Evolutionary conservation across 2,329 filamentous ascomycete genomes (phyloP).

Genomic region (Curvularia eragrostidis): DNA sequence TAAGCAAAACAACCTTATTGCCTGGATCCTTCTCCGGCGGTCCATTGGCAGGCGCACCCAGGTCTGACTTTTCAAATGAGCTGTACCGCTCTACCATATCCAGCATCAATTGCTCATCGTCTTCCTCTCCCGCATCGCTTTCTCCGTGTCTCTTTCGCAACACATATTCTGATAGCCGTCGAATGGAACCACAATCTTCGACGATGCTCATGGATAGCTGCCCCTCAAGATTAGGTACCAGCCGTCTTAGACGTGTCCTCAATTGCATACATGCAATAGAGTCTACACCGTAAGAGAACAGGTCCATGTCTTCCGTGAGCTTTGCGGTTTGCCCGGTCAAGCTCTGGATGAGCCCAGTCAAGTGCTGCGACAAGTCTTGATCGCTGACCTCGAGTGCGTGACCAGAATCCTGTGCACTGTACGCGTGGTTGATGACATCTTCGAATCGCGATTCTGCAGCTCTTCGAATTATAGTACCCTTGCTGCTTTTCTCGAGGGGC

Average conservation of each 20-base stretch:
- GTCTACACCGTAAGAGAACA: slow-evolving; percentile 66
- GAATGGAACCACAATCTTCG: slow-evolving; percentile 65
- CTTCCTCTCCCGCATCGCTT: slow-evolving; percentile 36
- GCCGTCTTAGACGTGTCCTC: slow-evolving; percentile 46
- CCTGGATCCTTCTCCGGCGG: neutral
- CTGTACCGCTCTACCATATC: slow-evolving; percentile 58
- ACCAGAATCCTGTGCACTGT: slow-evolving; percentile 41
- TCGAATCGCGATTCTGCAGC: slow-evolving; percentile 60
- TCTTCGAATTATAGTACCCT: slow-evolving; percentile 64
- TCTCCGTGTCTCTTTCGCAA: slow-evolving; percentile 50
- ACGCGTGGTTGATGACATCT: slow-evolving; percentile 56
- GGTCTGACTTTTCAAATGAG: slow-evolving; percentile 43
- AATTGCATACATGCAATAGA: slow-evolving; percentile 65
- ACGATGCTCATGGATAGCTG: slow-evolving; percentile 64
- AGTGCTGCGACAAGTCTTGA: slow-evolving; percentile 32
- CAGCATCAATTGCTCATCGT: slow-evolving; percentile 54
- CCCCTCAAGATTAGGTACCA: slow-evolving; percentile 45
- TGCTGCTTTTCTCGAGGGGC: slow-evolving; percentile 65
- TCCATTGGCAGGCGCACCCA: slow-evolving; percentile 8
- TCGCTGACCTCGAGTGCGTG: slow-evolving; percentile 32
- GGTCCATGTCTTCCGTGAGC: slow-evolving; percentile 54
- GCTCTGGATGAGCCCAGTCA: slow-evolving; percentile 28
- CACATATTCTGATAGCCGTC: slow-evolving; percentile 50
- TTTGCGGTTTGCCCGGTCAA: slow-evolving; percentile 31
- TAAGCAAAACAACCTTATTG: slow-evolving; percentile 49